Base-by-base conservation (phyloP, 345 rosid genomes). In the Raphanus sativus region DNA sequence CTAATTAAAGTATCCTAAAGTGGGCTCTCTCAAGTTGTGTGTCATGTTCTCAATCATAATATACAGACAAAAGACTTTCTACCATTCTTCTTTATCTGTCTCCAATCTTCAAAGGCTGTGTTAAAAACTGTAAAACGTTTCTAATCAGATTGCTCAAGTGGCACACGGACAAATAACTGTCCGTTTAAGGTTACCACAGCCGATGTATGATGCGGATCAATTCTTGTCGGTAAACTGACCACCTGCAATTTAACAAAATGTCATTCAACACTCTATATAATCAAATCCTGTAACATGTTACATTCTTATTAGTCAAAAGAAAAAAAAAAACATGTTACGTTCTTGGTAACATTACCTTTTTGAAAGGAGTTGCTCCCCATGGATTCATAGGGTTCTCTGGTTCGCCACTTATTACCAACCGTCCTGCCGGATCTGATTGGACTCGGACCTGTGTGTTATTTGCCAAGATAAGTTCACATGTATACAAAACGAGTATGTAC, bases 391-490 rank as follows among this genome's bases (percentile, higher is more conserved):
- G 82, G 79, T 93, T 93, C 80, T 93, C 97, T 0, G 96, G 98
- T 76, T 91, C 89, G n/a, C 97, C 98, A 3, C 96, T 90, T 85
- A 91, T 93, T 52, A 93, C 94, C 68, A 93, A 68, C 28, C 89
- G 91, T 68, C 98, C 96, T 28, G 91, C 97, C 26, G 98, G 97
- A 87, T 90, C 98, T 17, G 98, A 91, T 58, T 93, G 98, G 78
- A 93, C 94, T 58, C 96, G 89, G 81, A 91, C 98, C 97, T 93
- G 86, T 62, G 38, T 36, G 36, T 55, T 62, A 26, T 68, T 30
- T 17, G 66, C 54, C 75, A 62, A 56, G 45, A 29, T 59, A 17
- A 9, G 25, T 6, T 62, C 11, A 75, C 24, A 50, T 76, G 26
- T 8, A 65, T 29, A 70, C 65, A 77, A 63, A 36, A 32, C 24